Base-by-base conservation (phyloP, 2,329 filamentous ascomycete genomes). In the Chalaropsis thielavioides region DNA sequence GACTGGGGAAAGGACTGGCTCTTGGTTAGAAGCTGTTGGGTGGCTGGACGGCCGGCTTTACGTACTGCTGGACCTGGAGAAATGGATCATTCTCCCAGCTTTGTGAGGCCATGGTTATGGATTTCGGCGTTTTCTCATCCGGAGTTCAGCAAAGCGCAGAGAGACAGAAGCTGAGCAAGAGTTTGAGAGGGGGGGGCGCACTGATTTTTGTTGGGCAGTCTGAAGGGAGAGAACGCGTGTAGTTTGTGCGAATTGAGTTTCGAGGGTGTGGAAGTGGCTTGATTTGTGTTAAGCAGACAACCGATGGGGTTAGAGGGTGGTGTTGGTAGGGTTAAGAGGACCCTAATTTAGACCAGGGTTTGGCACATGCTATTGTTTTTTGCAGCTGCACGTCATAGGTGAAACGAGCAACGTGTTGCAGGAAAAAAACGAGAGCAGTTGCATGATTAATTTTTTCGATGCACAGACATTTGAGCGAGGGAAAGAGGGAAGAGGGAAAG, bases 11-110 rank as follows among this genome's bases (percentile, higher is more conserved):
- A n/a, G n/a, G n/a, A n/a, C n/a, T n/a, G n/a, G n/a, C n/a, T n/a
- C n/a, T n/a, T n/a, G n/a, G n/a, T n/a, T n/a, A n/a, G n/a, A n/a
- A n/a, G n/a, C n/a, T n/a, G n/a, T 7, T 35, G 10, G 35, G 35
- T 11, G 61, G 67, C 51, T 41, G 54, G 63, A 24, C 11, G 41
- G 17, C 17, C 62, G 27, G 44, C 22, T 63, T 61, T 38, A 72
- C 81, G 63, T 76, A 87, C 85, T 85, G 83, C 72, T 88, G 85
- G 71, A 87, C 85, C 74, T 88, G 83, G 76, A 87, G 82, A 79
- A 88, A 88, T 56, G 85, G 85, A 72, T 88, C 85, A 76, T 85
- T 79, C 71, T 86, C 83, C 73, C 82, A 83, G 7, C 79, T 83
- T 69, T 83, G 85, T 75, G 83, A 83, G 83, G 87, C 87, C 81